These are phyloP conservation scores for Leptographium lundbergii DNA, from an alignment of 2,329 filamentous ascomycete species.

Conservation along the genomic window DNA sequence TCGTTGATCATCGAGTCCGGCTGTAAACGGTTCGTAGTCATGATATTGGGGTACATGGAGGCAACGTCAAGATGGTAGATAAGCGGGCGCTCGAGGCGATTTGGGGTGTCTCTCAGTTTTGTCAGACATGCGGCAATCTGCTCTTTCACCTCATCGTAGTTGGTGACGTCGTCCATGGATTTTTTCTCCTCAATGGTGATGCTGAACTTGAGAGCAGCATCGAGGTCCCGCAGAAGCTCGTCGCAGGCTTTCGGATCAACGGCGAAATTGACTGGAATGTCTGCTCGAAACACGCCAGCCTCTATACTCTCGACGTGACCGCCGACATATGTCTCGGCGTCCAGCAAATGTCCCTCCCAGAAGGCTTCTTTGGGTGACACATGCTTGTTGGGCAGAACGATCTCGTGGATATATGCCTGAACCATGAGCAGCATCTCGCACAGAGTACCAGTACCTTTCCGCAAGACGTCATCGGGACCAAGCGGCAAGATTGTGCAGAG, in stretches of 20 bases:
- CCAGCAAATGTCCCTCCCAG: constrained; percentile 90
- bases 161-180: constrained; percentile 62
- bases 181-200: constrained; percentile 77
- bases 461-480: constrained; percentile 79
- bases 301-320: constrained; percentile 99
- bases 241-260: constrained; percentile 85
- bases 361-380: constrained; percentile 82
- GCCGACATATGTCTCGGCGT: constrained; percentile 96
- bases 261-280: constrained; percentile 89
- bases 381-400: constrained; percentile 93
- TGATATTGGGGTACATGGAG: constrained; percentile 99
- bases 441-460: constrained; percentile 95
- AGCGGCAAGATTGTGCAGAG: constrained; percentile 92
- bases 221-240: constrained; percentile 74
- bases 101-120: constrained; percentile 68
- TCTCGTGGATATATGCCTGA: constrained; percentile 83
- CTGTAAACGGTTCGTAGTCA: constrained; percentile 96
- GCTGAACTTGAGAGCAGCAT: constrained; percentile 80
- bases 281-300: constrained; percentile 88
- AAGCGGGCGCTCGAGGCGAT: constrained; percentile 70
- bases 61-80: constrained; percentile 98
- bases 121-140: constrained; percentile 64
- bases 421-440: constrained; percentile 99
- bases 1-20: constrained; percentile 99
- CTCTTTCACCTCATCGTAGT: constrained; percentile 72